Evolutionary conservation across 2,329 filamentous ascomycete species (phyloP).

Genomic region (Ceratocystis diversiconidia): DNA sequence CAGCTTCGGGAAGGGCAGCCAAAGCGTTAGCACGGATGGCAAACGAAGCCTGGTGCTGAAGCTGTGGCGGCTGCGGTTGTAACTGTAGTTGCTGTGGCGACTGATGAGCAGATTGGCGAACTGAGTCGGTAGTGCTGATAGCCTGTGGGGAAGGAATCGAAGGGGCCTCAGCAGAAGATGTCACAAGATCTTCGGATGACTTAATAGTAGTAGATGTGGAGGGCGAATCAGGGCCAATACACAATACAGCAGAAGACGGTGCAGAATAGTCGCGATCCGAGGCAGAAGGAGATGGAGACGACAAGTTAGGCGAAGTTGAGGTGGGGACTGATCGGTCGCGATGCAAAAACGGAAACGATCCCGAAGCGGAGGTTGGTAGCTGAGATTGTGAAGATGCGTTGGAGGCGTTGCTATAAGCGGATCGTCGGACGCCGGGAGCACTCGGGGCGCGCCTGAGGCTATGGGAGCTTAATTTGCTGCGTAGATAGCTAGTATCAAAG

Average conservation of each 20-base stretch:
- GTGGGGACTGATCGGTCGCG: constrained; percentile 14
- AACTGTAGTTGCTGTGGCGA: constrained; percentile 8
- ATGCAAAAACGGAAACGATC: constrained; percentile 18
- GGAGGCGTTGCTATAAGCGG: constrained; percentile 26
- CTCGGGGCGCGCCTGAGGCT: constrained; percentile 48
- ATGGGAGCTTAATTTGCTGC: constrained; percentile 50
- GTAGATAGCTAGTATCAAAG: constrained; percentile 42
- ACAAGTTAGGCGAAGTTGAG: constrained; percentile 6
- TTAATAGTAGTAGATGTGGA: neutral
- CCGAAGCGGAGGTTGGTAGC: constrained; percentile 21
- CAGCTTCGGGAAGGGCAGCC: constrained; percentile 16
- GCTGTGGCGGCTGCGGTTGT: neutral
- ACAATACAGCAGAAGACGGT: constrained; percentile 14
- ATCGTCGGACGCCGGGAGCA: constrained; percentile 30
- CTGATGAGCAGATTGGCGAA: neutral
- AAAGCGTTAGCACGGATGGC: constrained; percentile 16
- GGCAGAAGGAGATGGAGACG: constrained; percentile 13
- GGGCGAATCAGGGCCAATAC: constrained; percentile 6
- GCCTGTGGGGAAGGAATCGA: neutral
- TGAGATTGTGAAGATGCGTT: constrained; percentile 22
- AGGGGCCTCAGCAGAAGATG: constrained; percentile 13
- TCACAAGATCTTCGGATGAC: constrained; percentile 13
- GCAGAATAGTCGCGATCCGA: constrained; percentile 17
- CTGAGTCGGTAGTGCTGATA: neutral
- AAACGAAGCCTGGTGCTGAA: constrained; percentile 13